phyloP scores from a whole-genome alignment of 306 rosid genomes.

The Castanea crenata region DNA sequence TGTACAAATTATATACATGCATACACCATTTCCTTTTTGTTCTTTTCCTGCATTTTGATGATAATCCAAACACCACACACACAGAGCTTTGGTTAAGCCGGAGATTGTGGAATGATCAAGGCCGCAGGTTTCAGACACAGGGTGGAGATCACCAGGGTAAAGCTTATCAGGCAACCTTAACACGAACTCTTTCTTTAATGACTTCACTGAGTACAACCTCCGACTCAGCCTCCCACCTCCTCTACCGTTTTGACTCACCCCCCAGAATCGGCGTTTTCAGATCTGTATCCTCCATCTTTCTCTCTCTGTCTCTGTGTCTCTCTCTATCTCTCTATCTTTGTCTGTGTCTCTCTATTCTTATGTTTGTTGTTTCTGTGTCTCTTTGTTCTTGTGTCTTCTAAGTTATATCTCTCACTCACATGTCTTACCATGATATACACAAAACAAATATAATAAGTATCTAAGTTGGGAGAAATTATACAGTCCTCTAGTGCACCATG shows the following conservation, averaged over 20 bases:
- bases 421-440: no score
- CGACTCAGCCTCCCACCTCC: slow-evolving; percentile 30
- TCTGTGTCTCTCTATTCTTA: no score
- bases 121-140: slow-evolving; percentile 18
- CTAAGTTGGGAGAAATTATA: no score
- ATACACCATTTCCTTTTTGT: neutral
- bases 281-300: slow-evolving; percentile 30
- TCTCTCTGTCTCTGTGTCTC: neutral
- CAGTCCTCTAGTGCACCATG: no score
- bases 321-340: no score
- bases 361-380: no score
- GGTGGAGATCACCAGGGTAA: slow-evolving; percentile 17
- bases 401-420: no score
- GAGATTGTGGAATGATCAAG: slow-evolving; percentile 27
- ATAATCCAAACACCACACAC: neutral
- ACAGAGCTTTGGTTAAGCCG: slow-evolving; percentile 26
- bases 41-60: neutral
- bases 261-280: slow-evolving; percentile 26
- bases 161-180: slow-evolving; percentile 36
- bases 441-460: no score
- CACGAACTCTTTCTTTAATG: slow-evolving; percentile 38
- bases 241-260: slow-evolving; percentile 1
- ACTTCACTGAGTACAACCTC: slow-evolving; percentile 31
- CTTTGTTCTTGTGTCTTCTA: no score
- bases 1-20: neutral